These are phyloP conservation scores for Perkinsus chesapeaki DNA, from an alignment of 169 alveolate genomes.

Conservation along the genomic window DNA sequence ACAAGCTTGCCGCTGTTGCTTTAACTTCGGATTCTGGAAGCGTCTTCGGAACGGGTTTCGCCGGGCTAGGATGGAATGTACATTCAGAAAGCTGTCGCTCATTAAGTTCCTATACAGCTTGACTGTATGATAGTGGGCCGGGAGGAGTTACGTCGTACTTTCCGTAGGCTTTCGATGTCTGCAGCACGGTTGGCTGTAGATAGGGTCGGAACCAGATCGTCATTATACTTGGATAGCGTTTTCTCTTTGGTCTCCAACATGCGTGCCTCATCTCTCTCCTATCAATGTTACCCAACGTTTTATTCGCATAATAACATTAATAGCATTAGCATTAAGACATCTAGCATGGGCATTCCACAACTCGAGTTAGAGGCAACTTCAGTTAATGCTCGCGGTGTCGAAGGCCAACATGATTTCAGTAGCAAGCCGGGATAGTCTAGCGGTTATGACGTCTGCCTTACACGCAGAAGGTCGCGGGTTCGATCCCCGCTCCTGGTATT, in stretches of 20 bases:
- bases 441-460: conserved; percentile 58
- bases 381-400: no score
- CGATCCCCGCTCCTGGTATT: conserved; percentile 51
- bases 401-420: no score
- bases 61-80: background rate
- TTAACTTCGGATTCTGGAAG: background rate
- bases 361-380: no score
- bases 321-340: no score
- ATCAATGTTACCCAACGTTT: no score
- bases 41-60: background rate
- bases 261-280: background rate
- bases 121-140: background rate
- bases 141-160: no score
- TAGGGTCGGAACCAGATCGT: background rate
- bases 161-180: background rate
- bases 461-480: conserved; percentile 69
- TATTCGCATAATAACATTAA: no score
- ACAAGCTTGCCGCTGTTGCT: background rate
- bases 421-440: conserved; percentile 26
- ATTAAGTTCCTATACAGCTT: background rate
- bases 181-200: background rate
- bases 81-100: background rate
- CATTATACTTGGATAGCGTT: background rate
- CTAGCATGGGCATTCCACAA: no score
- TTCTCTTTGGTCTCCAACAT: background rate